Evolutionary conservation across 2,329 filamentous ascomycete genomes (phyloP).

Genomic region (Fusarium lyarnte): DNA sequence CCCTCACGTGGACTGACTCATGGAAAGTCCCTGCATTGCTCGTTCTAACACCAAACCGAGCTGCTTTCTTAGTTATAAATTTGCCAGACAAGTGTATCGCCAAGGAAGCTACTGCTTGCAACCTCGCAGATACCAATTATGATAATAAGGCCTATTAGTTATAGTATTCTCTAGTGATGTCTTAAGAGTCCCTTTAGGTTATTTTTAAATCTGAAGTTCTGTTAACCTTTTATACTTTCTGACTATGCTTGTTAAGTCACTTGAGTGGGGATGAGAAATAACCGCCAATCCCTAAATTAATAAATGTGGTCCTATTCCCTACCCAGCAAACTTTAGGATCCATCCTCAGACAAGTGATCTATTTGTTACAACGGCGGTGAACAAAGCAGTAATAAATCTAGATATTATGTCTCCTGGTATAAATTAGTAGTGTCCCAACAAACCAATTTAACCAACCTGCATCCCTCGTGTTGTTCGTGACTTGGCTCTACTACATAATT

Average conservation of each 20-base stretch:
- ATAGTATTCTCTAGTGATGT: not conserved
- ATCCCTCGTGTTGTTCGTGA: accelerated
- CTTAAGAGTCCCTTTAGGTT: no score
- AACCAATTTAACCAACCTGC: accelerated
- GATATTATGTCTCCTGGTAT: not conserved
- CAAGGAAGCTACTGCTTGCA: not conserved
- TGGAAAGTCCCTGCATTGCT: not conserved
- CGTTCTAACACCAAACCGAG: not conserved
- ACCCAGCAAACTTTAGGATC: not conserved
- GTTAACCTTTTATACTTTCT: not conserved
- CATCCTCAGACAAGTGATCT: not conserved
- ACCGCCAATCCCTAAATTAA: accelerated
- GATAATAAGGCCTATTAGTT: not conserved
- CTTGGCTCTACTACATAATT: not conserved
- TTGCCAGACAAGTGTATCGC: not conserved
- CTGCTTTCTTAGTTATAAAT: not conserved
- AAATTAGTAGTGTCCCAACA: not conserved
- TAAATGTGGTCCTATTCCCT: not conserved
- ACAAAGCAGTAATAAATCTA: not conserved
- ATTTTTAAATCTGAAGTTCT: no score
- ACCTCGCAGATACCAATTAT: not conserved
- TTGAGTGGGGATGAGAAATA: not conserved
- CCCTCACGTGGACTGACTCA: not conserved
- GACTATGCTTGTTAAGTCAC: not conserved
- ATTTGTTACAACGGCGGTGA: not conserved